phyloP scores from a whole-genome alignment of 371 early-diverging fungal species.

The Zancudomyces culisetae region DNA sequence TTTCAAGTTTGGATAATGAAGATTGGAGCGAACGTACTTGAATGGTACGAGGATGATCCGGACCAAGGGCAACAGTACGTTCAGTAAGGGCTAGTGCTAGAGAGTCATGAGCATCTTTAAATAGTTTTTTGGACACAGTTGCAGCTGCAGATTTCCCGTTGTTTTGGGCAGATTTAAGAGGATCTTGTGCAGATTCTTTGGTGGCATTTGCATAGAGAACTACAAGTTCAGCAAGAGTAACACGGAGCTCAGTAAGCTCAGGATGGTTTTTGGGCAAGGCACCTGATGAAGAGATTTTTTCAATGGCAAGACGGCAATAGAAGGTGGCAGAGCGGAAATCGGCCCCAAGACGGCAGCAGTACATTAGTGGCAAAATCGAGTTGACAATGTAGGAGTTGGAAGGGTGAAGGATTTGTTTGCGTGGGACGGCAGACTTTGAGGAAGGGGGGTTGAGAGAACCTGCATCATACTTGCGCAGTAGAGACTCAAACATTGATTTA shows the following conservation, averaged over 20 bases:
- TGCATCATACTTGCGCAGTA: constrained; percentile 15
- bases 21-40: no score
- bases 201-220: constrained; percentile 20
- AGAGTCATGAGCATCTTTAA: constrained; percentile 29
- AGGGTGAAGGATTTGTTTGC: constrained; percentile 16
- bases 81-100: constrained; percentile 27
- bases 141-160: constrained; percentile 14
- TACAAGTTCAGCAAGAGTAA: constrained; percentile 37
- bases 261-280: constrained; percentile 34
- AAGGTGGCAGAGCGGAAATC: constrained; percentile 34
- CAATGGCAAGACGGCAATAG: constrained; percentile 30
- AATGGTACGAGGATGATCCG: constrained; percentile 20
- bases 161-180: constrained; percentile 7
- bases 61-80: constrained; percentile 28
- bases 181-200: constrained; percentile 13
- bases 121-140: constrained; percentile 20
- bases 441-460: no score
- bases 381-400: constrained; percentile 29
- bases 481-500: constrained; percentile 12
- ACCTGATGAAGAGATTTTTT: constrained; percentile 18
- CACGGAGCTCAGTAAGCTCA: constrained; percentile 36
- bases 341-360: constrained; percentile 26
- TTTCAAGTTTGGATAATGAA: no score
- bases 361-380: constrained; percentile 34
- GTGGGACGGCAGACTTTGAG: no score